Percentiles rank a stretch among this genome's conserved stretches.
Conservation (phyloP, 2,329 filamentous ascomycete genomes). For the Davidsoniella virescens region DNA sequence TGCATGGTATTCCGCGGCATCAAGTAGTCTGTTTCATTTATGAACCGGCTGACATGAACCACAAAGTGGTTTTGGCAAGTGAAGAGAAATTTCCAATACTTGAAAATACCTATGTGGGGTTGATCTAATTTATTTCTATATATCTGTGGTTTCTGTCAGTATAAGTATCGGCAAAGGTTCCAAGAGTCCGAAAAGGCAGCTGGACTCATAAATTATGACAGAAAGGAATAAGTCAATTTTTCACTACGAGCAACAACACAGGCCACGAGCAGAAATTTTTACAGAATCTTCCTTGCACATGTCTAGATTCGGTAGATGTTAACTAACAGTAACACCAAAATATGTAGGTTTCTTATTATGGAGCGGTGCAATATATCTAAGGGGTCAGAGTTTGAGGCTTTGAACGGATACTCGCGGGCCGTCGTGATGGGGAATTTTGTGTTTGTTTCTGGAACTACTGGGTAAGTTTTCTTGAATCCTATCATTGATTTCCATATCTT, state of each 20-base stretch:
- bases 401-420: conserved; percentile 39
- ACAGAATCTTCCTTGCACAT: not conserved
- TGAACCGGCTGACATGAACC: no score
- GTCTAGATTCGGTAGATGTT: not conserved
- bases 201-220: not conserved
- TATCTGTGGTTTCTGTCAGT: no score
- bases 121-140: no score
- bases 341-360: not conserved
- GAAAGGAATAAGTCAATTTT: not conserved
- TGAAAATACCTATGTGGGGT: no score
- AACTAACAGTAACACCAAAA: not conserved
- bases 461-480: conserved; percentile 20
- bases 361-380: conserved; percentile 24
- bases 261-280: not conserved
- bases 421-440: conserved; percentile 34
- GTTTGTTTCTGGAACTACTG: conserved; percentile 38
- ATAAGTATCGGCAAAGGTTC: no score
- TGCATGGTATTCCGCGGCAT: no score
- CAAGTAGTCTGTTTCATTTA: no score
- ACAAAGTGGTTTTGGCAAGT: no score
- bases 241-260: not conserved
- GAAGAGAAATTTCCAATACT: no score
- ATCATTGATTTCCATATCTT: not conserved
- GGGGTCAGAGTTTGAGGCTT: conserved; percentile 33
- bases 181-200: no score